Percentiles rank a stretch among this genome's conserved stretches.
Evolutionary conservation across 2,329 filamentous ascomycete genomes (phyloP).

Genomic region (Madurella fahalii): DNA sequence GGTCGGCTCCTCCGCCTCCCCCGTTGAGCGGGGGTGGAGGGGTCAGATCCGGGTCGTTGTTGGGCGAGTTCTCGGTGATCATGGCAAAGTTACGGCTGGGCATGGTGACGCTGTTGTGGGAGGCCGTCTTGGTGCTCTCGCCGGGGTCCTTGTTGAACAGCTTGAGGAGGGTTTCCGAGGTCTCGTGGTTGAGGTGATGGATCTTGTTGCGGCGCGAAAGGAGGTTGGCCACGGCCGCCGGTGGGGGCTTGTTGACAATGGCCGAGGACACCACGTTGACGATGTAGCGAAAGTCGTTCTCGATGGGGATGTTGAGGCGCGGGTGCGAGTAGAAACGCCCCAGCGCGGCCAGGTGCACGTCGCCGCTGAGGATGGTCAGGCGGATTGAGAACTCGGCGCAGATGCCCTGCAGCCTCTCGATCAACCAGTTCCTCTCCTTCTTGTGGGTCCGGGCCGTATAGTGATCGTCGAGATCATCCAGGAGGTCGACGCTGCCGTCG

Average conservation of each 20-base stretch:
- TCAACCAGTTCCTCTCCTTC: conserved; percentile 71
- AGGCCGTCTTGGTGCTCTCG: conserved; percentile 65
- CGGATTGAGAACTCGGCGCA: conserved; percentile 83
- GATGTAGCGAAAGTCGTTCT: conserved; percentile 90
- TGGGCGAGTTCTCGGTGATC: conserved; percentile 79
- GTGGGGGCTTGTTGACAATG: conserved; percentile 92
- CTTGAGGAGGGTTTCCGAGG: conserved; percentile 89
- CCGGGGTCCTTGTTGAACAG: conserved; percentile 90
- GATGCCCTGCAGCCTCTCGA: conserved; percentile 78
- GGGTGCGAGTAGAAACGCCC: conserved; percentile 95
- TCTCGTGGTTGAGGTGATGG: conserved; percentile 64
- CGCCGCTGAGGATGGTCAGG: conserved; percentile 87
- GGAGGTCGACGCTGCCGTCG: conserved; percentile 85
- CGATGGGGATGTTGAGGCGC: conserved; percentile 68
- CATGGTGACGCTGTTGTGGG: conserved; percentile 81
- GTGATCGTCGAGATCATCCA: conserved; percentile 93
- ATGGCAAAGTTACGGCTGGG: conserved; percentile 91
- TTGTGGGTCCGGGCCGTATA: conserved; percentile 94
- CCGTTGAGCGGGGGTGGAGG: no score
- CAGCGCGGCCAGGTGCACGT: conserved; percentile 87
- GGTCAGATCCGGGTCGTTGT: conserved; percentile 30
- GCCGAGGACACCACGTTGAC: conserved; percentile 90
- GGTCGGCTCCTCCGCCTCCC: no score
- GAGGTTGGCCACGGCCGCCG: conserved; percentile 81
- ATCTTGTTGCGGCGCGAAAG: conserved; percentile 86